These are phyloP conservation scores for Coemansia sp. DNA, from an alignment of 192 early-diverging fungal genomes.

Conservation along the genomic window DNA sequence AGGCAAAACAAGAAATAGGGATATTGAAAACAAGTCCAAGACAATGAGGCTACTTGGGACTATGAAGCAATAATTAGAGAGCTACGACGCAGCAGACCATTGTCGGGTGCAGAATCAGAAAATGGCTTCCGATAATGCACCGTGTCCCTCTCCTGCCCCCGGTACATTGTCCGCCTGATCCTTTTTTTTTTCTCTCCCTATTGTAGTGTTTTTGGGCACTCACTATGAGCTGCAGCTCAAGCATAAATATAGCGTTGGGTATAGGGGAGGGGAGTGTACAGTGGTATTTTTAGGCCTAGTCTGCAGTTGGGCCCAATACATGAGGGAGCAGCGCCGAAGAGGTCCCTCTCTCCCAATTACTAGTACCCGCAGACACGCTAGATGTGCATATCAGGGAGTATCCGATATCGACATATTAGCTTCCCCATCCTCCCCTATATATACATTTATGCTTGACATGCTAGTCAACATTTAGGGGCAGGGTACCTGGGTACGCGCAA, in stretches of 20 bases:
- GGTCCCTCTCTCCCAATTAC: neutral
- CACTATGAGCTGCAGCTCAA: constrained; percentile 1
- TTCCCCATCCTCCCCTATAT: neutral
- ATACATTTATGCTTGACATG: neutral
- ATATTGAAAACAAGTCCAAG: neutral
- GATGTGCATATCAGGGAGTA: neutral
- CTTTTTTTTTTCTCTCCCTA: neutral
- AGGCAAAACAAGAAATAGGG: neutral
- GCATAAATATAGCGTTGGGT: neutral
- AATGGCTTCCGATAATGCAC: neutral
- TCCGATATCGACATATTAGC: neutral
- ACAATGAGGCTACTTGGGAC: constrained; percentile 1
- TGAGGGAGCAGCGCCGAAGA: neutral
- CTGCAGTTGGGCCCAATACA: neutral
- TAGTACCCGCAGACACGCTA: neutral
- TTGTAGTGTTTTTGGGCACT: neutral
- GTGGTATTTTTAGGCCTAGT: neutral
- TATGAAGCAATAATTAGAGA: neutral
- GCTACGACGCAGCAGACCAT: constrained; percentile 1
- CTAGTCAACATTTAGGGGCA: neutral
- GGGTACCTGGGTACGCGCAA: neutral
- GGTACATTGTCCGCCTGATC: constrained; percentile 2
- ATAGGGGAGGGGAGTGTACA: neutral
- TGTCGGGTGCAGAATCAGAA: neutral
- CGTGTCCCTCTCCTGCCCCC: constrained; percentile 1